A percentile compares a stretch with the other conserved stretches of the same genome.
Conservation (phyloP, 495 filamentous ascomycete genomes). For the Poronia punctata region DNA sequence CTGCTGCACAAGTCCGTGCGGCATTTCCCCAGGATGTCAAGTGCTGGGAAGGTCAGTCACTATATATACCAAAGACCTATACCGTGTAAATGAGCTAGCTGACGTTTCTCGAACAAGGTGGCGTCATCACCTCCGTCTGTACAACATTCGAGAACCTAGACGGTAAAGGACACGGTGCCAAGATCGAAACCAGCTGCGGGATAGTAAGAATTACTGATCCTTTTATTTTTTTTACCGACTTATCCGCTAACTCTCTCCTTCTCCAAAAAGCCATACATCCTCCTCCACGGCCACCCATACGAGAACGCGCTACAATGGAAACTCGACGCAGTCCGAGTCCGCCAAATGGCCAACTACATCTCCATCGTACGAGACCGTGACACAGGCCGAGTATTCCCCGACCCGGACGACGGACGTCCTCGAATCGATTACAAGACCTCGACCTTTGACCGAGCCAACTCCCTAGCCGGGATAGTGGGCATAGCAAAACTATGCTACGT, state of each 20-base stretch:
- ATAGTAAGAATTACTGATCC: constrained; percentile 23
- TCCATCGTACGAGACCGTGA: constrained; percentile 65
- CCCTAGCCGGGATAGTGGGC: constrained; percentile 63
- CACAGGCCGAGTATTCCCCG: constrained; percentile 65
- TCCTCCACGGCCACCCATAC: constrained; percentile 57
- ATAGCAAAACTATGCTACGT: constrained; percentile 70
- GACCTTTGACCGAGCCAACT: constrained; percentile 59
- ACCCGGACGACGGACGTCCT: constrained; percentile 57
- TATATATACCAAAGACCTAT: background rate
- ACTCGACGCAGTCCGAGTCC: constrained; percentile 50
- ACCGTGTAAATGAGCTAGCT: background rate
- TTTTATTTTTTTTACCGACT: constrained; percentile 2
- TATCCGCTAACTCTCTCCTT: background rate
- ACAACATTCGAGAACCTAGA: constrained; percentile 79
- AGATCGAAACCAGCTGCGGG: constrained; percentile 69
- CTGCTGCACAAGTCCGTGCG: constrained; percentile 53
- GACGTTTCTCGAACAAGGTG: constrained; percentile 22
- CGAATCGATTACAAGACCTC: constrained; percentile 63
- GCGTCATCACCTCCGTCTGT: constrained; percentile 68
- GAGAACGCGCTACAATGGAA: constrained; percentile 60
- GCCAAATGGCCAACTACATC: constrained; percentile 61
- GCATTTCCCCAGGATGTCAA: constrained; percentile 58
- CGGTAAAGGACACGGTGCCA: constrained; percentile 72
- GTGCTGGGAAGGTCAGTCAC: constrained; percentile 64
- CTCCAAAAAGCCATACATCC: constrained; percentile 27